phyloP scores from a whole-genome alignment of 805 yeast genomes.

The Pichia exigua region DNA sequence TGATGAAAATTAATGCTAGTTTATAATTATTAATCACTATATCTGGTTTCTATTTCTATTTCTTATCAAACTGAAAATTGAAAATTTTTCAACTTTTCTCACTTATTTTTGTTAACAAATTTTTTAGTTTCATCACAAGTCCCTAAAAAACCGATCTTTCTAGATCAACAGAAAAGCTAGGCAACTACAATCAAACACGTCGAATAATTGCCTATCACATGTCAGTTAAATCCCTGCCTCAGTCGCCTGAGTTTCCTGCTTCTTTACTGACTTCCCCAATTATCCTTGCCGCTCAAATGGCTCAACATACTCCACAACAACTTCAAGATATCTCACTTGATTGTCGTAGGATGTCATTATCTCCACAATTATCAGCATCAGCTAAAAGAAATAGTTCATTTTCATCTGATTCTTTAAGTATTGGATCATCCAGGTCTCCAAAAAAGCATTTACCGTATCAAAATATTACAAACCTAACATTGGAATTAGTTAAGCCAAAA shows the following conservation, averaged over 20 bases:
- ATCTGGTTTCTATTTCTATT: background rate
- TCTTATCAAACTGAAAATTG: background rate
- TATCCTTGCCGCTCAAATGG: background rate
- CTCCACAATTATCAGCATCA: background rate
- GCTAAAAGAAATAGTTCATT: background rate
- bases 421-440: background rate
- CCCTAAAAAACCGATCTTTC: background rate
- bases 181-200: background rate
- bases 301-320: background rate
- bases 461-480: background rate
- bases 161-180: background rate
- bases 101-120: background rate
- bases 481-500: background rate
- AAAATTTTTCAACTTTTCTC: background rate
- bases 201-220: background rate
- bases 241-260: background rate
- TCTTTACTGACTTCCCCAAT: background rate
- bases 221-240: constrained; percentile 1
- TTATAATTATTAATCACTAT: no score
- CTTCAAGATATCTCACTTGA: background rate
- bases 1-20: no score
- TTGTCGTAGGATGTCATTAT: background rate
- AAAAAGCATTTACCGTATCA: background rate
- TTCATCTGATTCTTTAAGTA: background rate
- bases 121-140: background rate